These are phyloP conservation scores for Arthroderma uncinatum DNA, from an alignment of 2,329 filamentous ascomycete species.

Conservation along the genomic window DNA sequence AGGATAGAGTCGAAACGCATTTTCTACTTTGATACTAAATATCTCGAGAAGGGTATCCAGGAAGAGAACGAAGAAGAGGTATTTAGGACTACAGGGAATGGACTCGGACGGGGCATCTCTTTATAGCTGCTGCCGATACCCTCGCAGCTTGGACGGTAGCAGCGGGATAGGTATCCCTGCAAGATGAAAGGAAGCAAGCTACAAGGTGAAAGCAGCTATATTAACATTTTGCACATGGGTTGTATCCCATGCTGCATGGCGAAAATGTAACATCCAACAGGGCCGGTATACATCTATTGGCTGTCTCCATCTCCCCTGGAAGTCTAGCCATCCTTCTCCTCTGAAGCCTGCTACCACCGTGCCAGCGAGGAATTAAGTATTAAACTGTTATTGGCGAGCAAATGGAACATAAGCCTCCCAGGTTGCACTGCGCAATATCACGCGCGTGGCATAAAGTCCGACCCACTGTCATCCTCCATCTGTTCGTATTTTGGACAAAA, in stretches of 20 bases:
- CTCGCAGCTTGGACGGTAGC: neutral
- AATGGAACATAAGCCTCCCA: neutral
- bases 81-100: neutral
- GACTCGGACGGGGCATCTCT: neutral
- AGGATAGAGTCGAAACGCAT: constrained; percentile 12
- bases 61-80: neutral
- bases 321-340: neutral
- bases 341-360: neutral
- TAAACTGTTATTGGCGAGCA: neutral
- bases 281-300: neutral
- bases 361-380: neutral
- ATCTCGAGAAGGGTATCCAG: neutral
- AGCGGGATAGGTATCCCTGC: neutral
- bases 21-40: neutral
- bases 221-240: neutral
- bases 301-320: neutral
- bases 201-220: neutral
- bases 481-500: neutral
- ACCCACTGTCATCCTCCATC: neutral
- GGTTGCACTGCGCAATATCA: neutral
- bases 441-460: neutral
- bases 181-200: too few relatives aligned
- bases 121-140: neutral
- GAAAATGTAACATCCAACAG: neutral
- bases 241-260: neutral